A percentile compares a stretch with the other conserved stretches of the same genome.
Conservation (phyloP, 257 asterid species). For the Thymus quinquecostatus region DNA sequence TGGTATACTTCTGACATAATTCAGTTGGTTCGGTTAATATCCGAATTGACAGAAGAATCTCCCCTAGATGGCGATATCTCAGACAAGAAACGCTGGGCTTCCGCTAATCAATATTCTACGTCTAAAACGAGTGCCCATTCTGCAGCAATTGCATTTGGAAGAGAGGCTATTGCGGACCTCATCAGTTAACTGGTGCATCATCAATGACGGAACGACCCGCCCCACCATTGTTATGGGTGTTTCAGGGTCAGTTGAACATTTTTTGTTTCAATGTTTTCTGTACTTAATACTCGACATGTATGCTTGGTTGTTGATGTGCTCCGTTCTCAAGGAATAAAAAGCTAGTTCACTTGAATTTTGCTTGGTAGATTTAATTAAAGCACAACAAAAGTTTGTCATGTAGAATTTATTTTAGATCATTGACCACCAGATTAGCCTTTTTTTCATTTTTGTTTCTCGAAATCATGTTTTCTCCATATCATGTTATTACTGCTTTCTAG, state of each 20-base stretch:
- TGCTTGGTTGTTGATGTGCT: background rate
- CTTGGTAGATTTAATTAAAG: background rate
- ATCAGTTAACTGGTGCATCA: constrained; percentile 79
- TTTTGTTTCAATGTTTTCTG: background rate
- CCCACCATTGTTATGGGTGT: constrained; percentile 90
- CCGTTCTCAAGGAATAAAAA: too few species aligned
- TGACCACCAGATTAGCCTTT: too few species aligned
- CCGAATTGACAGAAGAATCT: too few species aligned
- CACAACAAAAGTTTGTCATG: background rate
- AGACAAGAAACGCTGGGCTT: constrained; percentile 36
- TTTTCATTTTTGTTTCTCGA: too few species aligned
- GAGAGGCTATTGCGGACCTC: constrained; percentile 79
- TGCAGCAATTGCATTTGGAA: constrained; percentile 82
- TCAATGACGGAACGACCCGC: constrained; percentile 75
- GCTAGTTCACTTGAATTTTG: background rate
- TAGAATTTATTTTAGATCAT: too few species aligned
- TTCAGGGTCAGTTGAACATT: constrained; percentile 62
- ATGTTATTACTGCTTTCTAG: too few species aligned
- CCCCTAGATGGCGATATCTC: constrained; percentile 36
- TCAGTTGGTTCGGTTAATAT: too few species aligned
- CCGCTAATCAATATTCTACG: constrained; percentile 74
- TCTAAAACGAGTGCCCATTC: constrained; percentile 66
- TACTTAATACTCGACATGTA: too few species aligned
- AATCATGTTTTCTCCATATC: too few species aligned
- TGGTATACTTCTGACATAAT: too few species aligned